Percentiles rank a stretch among this genome's conserved stretches.
Evolutionary conservation across 179 eudicot species (phyloP).

Genomic region (Nepenthes alata): DNA sequence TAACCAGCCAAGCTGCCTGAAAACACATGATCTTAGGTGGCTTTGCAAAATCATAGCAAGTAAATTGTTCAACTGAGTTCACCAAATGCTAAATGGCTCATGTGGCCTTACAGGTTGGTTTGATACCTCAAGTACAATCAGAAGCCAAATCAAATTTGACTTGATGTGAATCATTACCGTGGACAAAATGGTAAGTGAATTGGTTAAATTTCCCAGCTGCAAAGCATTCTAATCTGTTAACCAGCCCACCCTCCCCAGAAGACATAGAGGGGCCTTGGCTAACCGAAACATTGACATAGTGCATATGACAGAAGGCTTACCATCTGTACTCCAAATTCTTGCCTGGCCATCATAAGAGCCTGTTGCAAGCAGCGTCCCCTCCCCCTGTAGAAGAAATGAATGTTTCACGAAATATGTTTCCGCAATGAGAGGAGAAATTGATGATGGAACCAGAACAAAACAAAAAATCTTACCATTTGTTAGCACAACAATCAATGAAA

Average conservation of each 20-base stretch:
- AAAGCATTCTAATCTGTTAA: too few relatives aligned
- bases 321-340: constrained; percentile 76
- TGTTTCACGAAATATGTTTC: neutral
- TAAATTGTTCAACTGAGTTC: too few relatives aligned
- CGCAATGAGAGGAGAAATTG: neutral
- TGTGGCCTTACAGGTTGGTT: neutral
- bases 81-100: neutral
- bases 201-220: too few relatives aligned
- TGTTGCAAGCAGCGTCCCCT: constrained; percentile 93
- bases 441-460: neutral
- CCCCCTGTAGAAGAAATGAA: constrained; percentile 35
- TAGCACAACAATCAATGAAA: neutral
- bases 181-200: too few relatives aligned
- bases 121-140: neutral
- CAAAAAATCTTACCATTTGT: neutral
- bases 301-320: constrained; percentile 21
- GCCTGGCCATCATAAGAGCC: constrained; percentile 96
- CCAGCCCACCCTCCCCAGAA: neutral
- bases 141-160: neutral
- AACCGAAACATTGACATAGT: neutral
- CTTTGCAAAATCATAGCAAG: too few relatives aligned
- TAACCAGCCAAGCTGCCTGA: constrained; percentile 1
- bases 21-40: too few relatives aligned
- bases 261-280: neutral
- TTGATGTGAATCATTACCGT: too few relatives aligned